Evolutionary conservation across 257 asterid species (phyloP).

Genomic region (Striga asiatica): DNA sequence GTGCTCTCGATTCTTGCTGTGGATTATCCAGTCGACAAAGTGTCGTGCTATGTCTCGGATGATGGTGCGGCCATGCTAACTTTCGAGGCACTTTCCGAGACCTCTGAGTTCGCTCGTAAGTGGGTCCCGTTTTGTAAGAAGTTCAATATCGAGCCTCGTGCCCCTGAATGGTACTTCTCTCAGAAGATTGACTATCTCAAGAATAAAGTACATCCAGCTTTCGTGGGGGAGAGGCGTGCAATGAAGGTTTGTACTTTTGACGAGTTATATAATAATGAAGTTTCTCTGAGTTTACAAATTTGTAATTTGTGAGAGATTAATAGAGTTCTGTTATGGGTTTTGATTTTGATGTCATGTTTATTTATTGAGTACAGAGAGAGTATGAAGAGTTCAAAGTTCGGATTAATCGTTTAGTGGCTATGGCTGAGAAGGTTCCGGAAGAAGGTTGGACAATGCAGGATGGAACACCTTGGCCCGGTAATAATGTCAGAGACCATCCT

Average conservation of each 20-base stretch:
- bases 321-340: constrained; percentile 3
- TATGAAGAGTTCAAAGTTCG: constrained; percentile 84
- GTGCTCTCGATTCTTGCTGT: constrained; percentile 81
- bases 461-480: constrained; percentile 96
- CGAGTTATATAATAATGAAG: too few species aligned
- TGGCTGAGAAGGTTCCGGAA: constrained; percentile 80
- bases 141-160: constrained; percentile 73
- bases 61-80: constrained; percentile 95
- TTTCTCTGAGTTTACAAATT: too few species aligned
- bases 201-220: constrained; percentile 71
- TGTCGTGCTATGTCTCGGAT: constrained; percentile 75
- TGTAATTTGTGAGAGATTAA: too few species aligned
- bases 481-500: constrained; percentile 85
- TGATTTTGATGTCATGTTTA: constrained; percentile 2
- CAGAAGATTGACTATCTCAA: constrained; percentile 74
- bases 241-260: constrained; percentile 70
- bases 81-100: constrained; percentile 76
- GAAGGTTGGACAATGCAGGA: constrained; percentile 98
- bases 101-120: constrained; percentile 65
- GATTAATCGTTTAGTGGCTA: constrained; percentile 62
- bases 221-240: constrained; percentile 73
- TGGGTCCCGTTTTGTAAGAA: constrained; percentile 90
- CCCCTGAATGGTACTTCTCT: constrained; percentile 84
- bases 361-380: constrained; percentile 51
- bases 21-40: constrained; percentile 74